A percentile compares a stretch with the other conserved stretches of the same genome.
Conservation (phyloP, 345 rosid genomes). For the Acer campestre region DNA sequence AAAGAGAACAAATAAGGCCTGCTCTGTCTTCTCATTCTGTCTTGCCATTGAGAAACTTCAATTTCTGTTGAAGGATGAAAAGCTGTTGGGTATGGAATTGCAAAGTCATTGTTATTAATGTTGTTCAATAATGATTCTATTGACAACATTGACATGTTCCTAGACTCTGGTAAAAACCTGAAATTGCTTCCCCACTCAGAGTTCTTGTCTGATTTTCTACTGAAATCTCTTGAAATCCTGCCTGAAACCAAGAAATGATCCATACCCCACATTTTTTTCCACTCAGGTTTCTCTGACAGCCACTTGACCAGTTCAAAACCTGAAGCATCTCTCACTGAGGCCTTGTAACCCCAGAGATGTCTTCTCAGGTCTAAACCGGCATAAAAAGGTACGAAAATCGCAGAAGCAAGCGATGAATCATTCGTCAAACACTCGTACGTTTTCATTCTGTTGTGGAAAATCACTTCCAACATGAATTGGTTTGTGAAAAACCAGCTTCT, state of each 20-base stretch:
- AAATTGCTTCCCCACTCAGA: constrained; percentile 51
- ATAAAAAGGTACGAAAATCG: constrained; percentile 47
- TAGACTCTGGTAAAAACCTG: constrained; percentile 32
- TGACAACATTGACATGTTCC: constrained; percentile 45
- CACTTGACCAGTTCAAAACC: constrained; percentile 35
- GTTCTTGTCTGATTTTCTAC: constrained; percentile 24
- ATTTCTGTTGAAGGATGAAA: constrained; percentile 42
- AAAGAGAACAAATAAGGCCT: constrained; percentile 40
- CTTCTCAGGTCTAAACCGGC: constrained; percentile 50
- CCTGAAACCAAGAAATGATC: constrained; percentile 52
- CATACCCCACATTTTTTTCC: constrained; percentile 41
- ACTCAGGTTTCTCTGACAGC: constrained; percentile 40
- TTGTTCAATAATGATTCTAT: constrained; percentile 37
- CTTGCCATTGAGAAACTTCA: constrained; percentile 44
- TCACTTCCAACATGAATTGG: constrained; percentile 43
- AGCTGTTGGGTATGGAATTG: constrained; percentile 49
- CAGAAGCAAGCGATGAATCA: constrained; percentile 45
- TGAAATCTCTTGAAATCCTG: constrained; percentile 44
- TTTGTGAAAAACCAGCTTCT: constrained; percentile 46
- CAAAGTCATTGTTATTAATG: constrained; percentile 26
- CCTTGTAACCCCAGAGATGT: constrained; percentile 42
- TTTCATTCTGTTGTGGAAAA: constrained; percentile 49
- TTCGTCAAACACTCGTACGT: constrained; percentile 43
- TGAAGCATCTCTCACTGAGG: constrained; percentile 35
- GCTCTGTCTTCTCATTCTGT: constrained; percentile 25